phyloP scores from a whole-genome alignment of 78 protist species.

The Monosiga brevicollis region DNA sequence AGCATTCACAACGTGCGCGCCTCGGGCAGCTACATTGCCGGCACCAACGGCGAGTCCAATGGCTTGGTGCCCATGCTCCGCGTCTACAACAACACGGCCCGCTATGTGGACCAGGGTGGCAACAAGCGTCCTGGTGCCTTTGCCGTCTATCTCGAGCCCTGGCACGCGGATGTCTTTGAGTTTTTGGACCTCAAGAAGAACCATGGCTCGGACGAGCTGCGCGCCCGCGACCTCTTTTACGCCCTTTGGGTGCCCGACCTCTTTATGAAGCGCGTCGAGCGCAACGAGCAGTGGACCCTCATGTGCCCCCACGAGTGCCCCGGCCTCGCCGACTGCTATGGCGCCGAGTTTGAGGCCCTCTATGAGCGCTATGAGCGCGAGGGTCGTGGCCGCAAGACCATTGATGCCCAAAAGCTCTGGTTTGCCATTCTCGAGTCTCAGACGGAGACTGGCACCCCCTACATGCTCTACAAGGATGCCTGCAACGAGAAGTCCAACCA shows the following conservation, averaged over 20 bases:
- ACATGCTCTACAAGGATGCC: conserved; percentile 95
- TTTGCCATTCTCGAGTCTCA: conserved; percentile 89
- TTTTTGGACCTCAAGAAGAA: conserved; percentile 78
- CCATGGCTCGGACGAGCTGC: conserved; percentile 76
- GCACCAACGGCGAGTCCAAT: conserved; percentile 83
- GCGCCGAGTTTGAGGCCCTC: conserved; percentile 79
- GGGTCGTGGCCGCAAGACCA: conserved; percentile 48
- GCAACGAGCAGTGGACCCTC: conserved; percentile 81
- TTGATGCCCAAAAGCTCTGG: conserved; percentile 95
- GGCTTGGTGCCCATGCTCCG: conserved; percentile 98
- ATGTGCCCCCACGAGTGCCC: conserved; percentile 90
- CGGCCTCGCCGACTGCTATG: conserved; percentile 77
- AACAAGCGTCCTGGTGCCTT: conserved; percentile 96
- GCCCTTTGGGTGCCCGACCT: conserved; percentile 96
- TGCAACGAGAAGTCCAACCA: conserved; percentile 70
- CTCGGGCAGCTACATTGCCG: conserved; percentile 73
- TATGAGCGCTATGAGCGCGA: conserved; percentile 54
- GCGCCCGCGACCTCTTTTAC: conserved; percentile 81
- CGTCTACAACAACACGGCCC: conserved; percentile 92
- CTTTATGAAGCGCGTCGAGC: conserved; percentile 94
- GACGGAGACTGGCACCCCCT: conserved; percentile 97
- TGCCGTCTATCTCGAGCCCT: conserved; percentile 97
- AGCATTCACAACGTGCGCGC: conserved; percentile 83
- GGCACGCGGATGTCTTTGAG: conserved; percentile 94
- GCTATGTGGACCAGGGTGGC: conserved; percentile 95